These are phyloP conservation scores for Cardamine resedifolia DNA, from an alignment of 345 rosid species.

Conservation along the genomic window DNA sequence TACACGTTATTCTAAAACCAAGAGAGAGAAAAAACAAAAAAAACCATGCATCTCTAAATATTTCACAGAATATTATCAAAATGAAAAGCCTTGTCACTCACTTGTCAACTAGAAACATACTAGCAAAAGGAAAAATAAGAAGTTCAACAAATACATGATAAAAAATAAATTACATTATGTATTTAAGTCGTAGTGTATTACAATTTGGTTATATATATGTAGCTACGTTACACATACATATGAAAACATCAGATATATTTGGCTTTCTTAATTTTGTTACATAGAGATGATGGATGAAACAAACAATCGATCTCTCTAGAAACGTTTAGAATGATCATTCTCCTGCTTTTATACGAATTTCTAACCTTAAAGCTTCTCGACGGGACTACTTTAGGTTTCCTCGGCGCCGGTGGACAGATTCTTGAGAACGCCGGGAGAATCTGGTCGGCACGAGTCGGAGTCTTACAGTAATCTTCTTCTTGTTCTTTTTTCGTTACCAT, in stretches of 20 bases:
- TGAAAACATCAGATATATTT: slow-evolving; percentile 32
- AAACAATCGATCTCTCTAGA: slow-evolving; percentile 62
- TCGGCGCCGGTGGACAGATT: slow-evolving; percentile 79
- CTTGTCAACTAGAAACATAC: background rate
- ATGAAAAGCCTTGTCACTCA: background rate
- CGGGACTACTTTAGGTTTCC: slow-evolving; percentile 60
- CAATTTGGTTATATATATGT: slow-evolving; percentile 6
- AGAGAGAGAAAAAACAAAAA: background rate
- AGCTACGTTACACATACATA: slow-evolving; percentile 25
- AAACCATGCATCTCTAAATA: slow-evolving; percentile 21
- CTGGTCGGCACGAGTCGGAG: slow-evolving; percentile 58
- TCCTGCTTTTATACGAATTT: slow-evolving; percentile 26
- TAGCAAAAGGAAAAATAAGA: background rate
- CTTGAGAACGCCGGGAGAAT: slow-evolving; percentile 42
- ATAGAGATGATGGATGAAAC: slow-evolving; percentile 44
- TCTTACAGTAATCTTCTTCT: slow-evolving; percentile 39
- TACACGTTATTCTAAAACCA: background rate
- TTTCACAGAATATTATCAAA: slow-evolving; percentile 9
- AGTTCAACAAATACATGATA: no score
- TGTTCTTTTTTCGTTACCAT: slow-evolving; percentile 12
- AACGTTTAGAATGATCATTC: slow-evolving; percentile 51
- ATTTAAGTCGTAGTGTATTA: slow-evolving; percentile 26
- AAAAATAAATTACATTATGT: slow-evolving; percentile 8
- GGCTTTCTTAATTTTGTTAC: slow-evolving; percentile 57
- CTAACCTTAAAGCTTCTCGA: slow-evolving; percentile 37